Evolutionary conservation across 768 basidiomycete species (phyloP), one percentile per base, ranked within the genome.

Genomic region (Strobilomyces confusus): DNA sequence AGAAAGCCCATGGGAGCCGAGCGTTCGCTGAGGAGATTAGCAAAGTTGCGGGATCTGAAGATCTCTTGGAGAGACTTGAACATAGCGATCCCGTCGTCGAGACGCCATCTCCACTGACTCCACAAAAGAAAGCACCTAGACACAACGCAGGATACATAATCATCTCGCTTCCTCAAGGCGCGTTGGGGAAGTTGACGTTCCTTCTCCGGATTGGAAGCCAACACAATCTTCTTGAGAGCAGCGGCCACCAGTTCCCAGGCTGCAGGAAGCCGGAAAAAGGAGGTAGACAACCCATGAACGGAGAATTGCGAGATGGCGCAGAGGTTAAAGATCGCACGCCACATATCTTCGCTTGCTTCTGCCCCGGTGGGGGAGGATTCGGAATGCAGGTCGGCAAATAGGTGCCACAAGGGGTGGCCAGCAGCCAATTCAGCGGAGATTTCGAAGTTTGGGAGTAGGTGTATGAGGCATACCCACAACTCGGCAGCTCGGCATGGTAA

Each of bases 221-320:
- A 71, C 37, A 78, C 74, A 48, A 93, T 82, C 38, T 73, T 73
- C 37, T 78, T 75, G 36, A 95, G 71, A 0, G 87, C 83, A 32
- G 71, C 57, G 1, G 73, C 61, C 19, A 88, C 81, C 1, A 88
- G 65, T 0, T 79, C 74, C 95, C 95, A 98, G 12, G 76, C 78
- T 1, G 82, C 71, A 4, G 75, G 71, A 15, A 87, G 74, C 4
- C 71, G 71, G 22, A 69, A 68, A 6, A 54, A 51, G 19, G 74
- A 64, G 2, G 72, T 72, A 5, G 76, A 69, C 33, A 75, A 54
- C 11, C 86, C 86, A 30, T 75, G 68, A 0, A 73, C 62, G 1
- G 86, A 86, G 72, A 95, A 89, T 61, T 94, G 93, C 0, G 89
- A 89, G 13, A 95, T 68, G 1, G 85, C 79, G 54, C 82, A 87